Evolutionary conservation across 306 rosid species (phyloP).

Genomic region (Rosa lucieae): DNA sequence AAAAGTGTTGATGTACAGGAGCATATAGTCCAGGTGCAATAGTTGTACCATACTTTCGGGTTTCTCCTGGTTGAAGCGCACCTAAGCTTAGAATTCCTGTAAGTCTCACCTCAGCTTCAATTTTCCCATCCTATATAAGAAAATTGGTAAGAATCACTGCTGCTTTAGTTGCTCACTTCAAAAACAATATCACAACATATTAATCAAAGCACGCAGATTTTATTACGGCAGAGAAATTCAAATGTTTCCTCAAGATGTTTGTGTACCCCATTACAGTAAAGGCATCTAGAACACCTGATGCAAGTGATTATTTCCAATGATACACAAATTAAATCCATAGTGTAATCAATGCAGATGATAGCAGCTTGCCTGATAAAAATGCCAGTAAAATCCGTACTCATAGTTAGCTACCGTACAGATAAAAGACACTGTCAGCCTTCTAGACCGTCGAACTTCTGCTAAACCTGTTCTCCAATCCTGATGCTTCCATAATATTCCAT

Average conservation of each 20-base stretch:
- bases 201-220: conserved; percentile 10
- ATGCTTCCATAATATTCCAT: conserved; percentile 83
- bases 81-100: conserved; percentile 83
- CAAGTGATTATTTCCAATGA: not conserved
- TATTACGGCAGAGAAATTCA: not conserved
- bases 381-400: conserved; percentile 82
- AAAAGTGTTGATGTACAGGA: conserved; percentile 81
- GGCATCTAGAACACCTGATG: not conserved
- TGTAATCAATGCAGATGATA: conserved; percentile 8
- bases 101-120: conserved; percentile 84
- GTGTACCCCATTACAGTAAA: conserved; percentile 6
- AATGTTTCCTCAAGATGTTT: conserved; percentile 12
- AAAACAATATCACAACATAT: not conserved
- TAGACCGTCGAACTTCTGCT: conserved; percentile 78
- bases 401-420: conserved; percentile 84
- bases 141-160: not conserved
- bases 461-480: conserved; percentile 89
- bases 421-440: conserved; percentile 75
- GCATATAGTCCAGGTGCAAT: conserved; percentile 86
- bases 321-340: conserved; percentile 9
- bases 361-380: conserved; percentile 73
- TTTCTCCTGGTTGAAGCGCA: conserved; percentile 78
- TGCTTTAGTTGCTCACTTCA: conserved; percentile 17
- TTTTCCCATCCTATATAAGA: conserved; percentile 68
- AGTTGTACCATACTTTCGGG: conserved; percentile 78